Evolutionary conservation across 441 rosid species (phyloP).

Genomic region (Populus hybrid): DNA sequence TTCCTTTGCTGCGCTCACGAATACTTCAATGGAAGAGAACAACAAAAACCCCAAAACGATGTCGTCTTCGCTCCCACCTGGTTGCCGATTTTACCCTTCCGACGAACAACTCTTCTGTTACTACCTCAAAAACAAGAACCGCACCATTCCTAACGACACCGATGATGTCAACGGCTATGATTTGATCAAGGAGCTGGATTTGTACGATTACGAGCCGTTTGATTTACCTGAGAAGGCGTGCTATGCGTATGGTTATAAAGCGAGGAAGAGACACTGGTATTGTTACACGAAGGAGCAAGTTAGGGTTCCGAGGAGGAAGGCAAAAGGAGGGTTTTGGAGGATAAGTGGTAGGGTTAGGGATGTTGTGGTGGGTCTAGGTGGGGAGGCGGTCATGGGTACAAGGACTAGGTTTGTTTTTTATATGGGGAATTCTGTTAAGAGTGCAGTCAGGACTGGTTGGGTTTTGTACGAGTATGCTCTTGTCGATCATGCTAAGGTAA

Average conservation of each 20-base stretch:
- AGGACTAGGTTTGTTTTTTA: constrained; percentile 41
- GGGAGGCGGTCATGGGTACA: constrained; percentile 36
- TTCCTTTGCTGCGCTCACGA: neutral
- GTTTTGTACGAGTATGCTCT: constrained; percentile 49
- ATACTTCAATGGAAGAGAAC: neutral
- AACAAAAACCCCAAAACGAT: constrained; percentile 1
- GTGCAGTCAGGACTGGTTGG: constrained; percentile 44
- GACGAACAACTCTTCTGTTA: constrained; percentile 38
- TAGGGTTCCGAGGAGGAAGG: constrained; percentile 24
- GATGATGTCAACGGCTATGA: constrained; percentile 23
- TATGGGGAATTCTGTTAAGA: constrained; percentile 25
- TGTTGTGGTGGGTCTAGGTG: constrained; percentile 33
- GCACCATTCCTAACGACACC: neutral
- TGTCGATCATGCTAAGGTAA: constrained; percentile 40
- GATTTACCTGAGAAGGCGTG: constrained; percentile 41
- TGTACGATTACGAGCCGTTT: constrained; percentile 35
- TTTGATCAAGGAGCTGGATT: constrained; percentile 40
- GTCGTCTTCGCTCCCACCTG: constrained; percentile 35
- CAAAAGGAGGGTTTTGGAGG: constrained; percentile 47
- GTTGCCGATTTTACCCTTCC: constrained; percentile 53
- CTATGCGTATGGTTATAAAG: constrained; percentile 31
- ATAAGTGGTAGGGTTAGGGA: constrained; percentile 34
- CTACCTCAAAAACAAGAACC: constrained; percentile 47
- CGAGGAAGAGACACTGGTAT: constrained; percentile 48
- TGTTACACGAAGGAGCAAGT: constrained; percentile 29